Evolutionary conservation across 2,329 filamentous ascomycete species (phyloP).

Genomic region (Gliomastix tumulicola): DNA sequence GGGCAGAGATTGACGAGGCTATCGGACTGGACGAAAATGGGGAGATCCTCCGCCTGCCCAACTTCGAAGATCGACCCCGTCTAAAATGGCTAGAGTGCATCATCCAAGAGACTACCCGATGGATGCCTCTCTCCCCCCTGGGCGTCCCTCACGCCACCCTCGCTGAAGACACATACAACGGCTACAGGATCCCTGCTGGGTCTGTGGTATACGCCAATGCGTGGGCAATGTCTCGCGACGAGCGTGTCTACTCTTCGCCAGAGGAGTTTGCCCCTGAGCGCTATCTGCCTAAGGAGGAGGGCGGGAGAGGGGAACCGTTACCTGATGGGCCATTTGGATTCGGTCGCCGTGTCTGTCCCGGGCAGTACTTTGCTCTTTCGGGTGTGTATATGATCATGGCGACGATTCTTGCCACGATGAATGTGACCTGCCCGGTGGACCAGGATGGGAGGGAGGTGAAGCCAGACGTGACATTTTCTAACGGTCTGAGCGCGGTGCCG

Average conservation of each 20-base stretch:
- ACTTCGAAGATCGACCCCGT: conserved; percentile 31
- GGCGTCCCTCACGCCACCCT: conserved; percentile 48
- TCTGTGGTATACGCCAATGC: conserved; percentile 33
- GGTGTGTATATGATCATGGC: conserved; percentile 33
- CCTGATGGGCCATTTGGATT: conserved; percentile 44
- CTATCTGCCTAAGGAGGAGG: conserved; percentile 13
- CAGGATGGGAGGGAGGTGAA: conserved; percentile 23
- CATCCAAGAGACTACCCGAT: conserved; percentile 38
- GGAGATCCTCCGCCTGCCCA: conserved; percentile 27
- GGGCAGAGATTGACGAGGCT: conserved; percentile 36
- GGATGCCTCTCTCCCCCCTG: conserved; percentile 35
- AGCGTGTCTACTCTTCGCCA: neutral
- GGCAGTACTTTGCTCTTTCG: conserved; percentile 39
- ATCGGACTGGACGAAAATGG: conserved; percentile 23
- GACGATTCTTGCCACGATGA: conserved; percentile 28
- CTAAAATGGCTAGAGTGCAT: conserved; percentile 37
- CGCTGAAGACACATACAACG: conserved; percentile 49
- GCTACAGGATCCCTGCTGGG: conserved; percentile 50
- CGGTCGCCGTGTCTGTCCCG: conserved; percentile 42
- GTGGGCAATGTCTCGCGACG: conserved; percentile 36
- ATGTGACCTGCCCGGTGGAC: conserved; percentile 21
- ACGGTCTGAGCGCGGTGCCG: conserved; percentile 17
- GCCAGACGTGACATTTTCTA: conserved; percentile 15
- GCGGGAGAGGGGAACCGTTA: conserved; percentile 34
- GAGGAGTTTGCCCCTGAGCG: conserved; percentile 2